These are phyloP conservation scores for Golubevia pallescens DNA, from an alignment of 1,284 basidiomycete genomes.

Conservation along the genomic window DNA sequence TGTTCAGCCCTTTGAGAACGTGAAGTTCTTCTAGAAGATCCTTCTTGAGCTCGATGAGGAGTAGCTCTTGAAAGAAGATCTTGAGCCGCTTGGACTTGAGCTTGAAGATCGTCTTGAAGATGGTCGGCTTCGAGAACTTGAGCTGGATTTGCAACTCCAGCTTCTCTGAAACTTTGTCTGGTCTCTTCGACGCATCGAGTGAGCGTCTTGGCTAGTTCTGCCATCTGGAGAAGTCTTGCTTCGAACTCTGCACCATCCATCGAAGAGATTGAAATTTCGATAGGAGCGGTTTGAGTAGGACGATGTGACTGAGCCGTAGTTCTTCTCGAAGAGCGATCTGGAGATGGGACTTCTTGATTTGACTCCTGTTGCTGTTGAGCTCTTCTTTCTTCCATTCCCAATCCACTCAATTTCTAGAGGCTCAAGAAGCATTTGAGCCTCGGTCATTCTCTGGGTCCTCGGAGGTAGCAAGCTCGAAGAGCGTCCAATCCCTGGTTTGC, in stretches of 20 bases:
- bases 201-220: background rate
- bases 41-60: background rate
- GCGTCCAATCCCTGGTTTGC: too few relatives aligned
- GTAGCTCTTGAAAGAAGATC: background rate
- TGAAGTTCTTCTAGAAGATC: background rate
- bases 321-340: too few relatives aligned
- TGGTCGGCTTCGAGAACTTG: background rate
- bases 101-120: background rate
- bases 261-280: background rate
- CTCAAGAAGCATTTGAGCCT: too few relatives aligned
- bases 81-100: background rate
- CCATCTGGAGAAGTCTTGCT: background rate
- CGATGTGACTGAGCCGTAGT: background rate
- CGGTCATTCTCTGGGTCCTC: too few relatives aligned
- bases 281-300: background rate
- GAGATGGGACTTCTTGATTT: too few relatives aligned
- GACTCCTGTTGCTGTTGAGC: too few relatives aligned
- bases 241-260: background rate
- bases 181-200: background rate
- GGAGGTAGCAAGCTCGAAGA: too few relatives aligned
- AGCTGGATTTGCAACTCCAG: background rate
- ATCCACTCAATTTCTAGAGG: too few relatives aligned
- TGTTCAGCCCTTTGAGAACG: background rate
- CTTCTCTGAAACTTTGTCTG: background rate
- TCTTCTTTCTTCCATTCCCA: too few relatives aligned